Conservation (phyloP, 140 eudicot species). For the Erigeron philadelphicus region DNA sequence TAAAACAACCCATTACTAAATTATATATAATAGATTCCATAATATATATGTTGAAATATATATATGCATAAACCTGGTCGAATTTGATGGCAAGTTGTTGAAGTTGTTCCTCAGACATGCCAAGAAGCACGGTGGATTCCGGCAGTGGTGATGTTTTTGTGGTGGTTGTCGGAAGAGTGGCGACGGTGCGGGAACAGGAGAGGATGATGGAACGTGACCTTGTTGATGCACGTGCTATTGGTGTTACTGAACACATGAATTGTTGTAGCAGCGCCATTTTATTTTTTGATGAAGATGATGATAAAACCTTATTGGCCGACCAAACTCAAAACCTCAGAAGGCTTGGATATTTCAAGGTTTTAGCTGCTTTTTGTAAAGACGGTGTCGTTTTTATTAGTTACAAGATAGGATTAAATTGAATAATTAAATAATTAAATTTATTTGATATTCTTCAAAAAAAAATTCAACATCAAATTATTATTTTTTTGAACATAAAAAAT, state of each 20-base stretch:
- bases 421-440: background rate
- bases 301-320: conserved; percentile 22
- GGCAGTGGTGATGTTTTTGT: conserved; percentile 23
- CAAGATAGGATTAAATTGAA: too few relatives aligned
- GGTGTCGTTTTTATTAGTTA: conserved; percentile 8
- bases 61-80: conserved; percentile 51
- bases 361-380: background rate
- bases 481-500: too few relatives aligned
- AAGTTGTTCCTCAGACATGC: conserved; percentile 89
- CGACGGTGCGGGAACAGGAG: conserved; percentile 33
- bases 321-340: conserved; percentile 21
- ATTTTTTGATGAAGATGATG: background rate
- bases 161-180: conserved; percentile 29
- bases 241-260: conserved; percentile 43
- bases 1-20: too few relatives aligned
- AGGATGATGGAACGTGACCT: conserved; percentile 50
- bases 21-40: too few relatives aligned
- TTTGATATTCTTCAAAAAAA: background rate
- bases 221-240: conserved; percentile 51
- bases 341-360: conserved; percentile 22
- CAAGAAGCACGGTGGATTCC: conserved; percentile 65
- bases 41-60: background rate
- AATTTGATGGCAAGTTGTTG: conserved; percentile 77
- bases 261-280: conserved; percentile 61
- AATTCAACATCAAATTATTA: too few relatives aligned